A percentile compares a stretch with the other conserved stretches of the same genome.
These are phyloP conservation scores for Pterulicium gracile DNA, from an alignment of 1,284 basidiomycete genomes.

Conservation along the genomic window DNA sequence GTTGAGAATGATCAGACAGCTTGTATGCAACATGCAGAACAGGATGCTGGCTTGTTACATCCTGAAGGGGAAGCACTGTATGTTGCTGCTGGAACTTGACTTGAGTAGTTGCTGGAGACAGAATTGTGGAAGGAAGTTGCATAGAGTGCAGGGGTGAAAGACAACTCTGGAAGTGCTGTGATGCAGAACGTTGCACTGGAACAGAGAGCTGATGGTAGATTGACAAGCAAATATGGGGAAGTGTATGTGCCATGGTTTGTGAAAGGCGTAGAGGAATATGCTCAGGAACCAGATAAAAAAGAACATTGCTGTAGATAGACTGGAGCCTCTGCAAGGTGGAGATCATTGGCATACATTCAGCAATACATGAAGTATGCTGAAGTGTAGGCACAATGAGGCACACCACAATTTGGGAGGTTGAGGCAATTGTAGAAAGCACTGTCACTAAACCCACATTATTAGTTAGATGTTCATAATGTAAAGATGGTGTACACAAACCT, in stretches of 20 bases:
- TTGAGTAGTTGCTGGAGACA: slow-evolving; percentile 36
- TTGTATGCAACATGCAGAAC: too few relatives aligned
- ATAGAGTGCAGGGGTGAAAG: neutral
- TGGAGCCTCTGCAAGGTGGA: neutral
- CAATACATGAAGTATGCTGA: neutral
- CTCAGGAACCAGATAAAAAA: neutral
- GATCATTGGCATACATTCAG: neutral
- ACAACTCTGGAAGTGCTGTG: neutral
- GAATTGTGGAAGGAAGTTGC: slow-evolving; percentile 35
- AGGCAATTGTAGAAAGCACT: neutral
- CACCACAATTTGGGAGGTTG: neutral
- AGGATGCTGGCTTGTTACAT: too few relatives aligned
- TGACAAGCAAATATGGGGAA: neutral
- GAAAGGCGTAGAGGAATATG: neutral
- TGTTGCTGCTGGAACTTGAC: slow-evolving; percentile 23
- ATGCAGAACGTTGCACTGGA: neutral
- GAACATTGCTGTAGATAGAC: neutral
- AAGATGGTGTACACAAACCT: neutral
- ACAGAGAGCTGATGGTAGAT: neutral
- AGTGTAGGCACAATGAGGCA: neutral
- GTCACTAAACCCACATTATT: neutral
- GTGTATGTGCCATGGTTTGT: neutral
- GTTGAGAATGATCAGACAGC: too few relatives aligned
- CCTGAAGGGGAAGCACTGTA: too few relatives aligned
- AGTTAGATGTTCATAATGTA: neutral